phyloP scores from a whole-genome alignment of 2,329 filamentous ascomycete genomes.

The Pyrenophora teres region DNA sequence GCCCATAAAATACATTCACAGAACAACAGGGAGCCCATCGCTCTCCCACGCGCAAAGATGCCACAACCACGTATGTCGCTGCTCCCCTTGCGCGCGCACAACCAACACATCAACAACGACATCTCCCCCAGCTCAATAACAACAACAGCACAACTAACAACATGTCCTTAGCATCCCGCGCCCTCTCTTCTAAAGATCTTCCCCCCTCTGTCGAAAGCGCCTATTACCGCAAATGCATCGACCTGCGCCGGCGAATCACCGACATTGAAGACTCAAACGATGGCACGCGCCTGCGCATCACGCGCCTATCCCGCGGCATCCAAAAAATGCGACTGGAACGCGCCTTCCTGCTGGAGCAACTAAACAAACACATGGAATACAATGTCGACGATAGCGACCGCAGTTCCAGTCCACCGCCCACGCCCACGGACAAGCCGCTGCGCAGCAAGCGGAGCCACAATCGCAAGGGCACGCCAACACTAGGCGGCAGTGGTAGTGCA shows the following conservation, averaged over 20 bases:
- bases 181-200: constrained; percentile 51
- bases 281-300: constrained; percentile 75
- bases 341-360: constrained; percentile 61
- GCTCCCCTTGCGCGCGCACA: constrained; percentile 1
- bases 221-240: constrained; percentile 95
- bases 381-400: constrained; percentile 69
- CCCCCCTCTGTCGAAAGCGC: constrained; percentile 94
- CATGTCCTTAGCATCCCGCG: constrained; percentile 30
- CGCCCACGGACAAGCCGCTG: constrained; percentile 78
- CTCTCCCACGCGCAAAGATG: constrained; percentile 17
- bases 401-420: constrained; percentile 78
- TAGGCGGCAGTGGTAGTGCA: constrained; percentile 10
- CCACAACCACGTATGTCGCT: constrained; percentile 27
- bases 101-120: no score
- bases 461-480: constrained; percentile 50
- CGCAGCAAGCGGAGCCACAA: constrained; percentile 72
- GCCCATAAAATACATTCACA: not conserved
- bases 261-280: constrained; percentile 94
- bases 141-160: not conserved
- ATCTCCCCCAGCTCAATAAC: no score
- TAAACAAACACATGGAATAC: constrained; percentile 54
- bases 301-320: constrained; percentile 80
- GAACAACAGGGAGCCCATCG: not conserved
- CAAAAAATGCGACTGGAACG: constrained; percentile 90
- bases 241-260: constrained; percentile 86